phyloP scores from a whole-genome alignment of 306 rosid species.

The Castanospermum australe region DNA sequence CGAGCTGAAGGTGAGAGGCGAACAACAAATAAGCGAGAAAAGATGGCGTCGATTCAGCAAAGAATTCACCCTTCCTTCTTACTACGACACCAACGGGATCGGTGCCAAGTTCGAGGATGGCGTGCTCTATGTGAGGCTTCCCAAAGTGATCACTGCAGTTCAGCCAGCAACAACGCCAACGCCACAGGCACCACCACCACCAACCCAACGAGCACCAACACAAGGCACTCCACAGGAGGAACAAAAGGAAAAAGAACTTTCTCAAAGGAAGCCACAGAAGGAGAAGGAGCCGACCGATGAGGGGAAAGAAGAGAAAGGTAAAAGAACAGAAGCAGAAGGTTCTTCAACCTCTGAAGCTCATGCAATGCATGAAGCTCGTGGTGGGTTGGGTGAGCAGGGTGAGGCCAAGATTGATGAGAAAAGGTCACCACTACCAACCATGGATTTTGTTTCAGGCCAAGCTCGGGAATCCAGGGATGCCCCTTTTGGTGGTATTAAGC shows the following conservation, averaged over 20 bases:
- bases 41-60: slow-evolving; percentile 44
- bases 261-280: neutral
- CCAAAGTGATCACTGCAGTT: slow-evolving; percentile 6
- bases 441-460: too few relatives aligned
- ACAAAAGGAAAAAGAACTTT: neutral
- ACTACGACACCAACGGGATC: slow-evolving; percentile 27
- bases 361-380: neutral
- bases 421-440: too few relatives aligned
- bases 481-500: slow-evolving; percentile 1
- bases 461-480: neutral
- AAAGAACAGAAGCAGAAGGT: neutral
- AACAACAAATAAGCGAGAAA: slow-evolving; percentile 17
- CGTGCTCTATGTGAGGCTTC: slow-evolving; percentile 35
- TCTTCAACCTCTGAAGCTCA: neutral
- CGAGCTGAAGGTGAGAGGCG: slow-evolving; percentile 36
- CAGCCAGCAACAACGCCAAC: neutral
- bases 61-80: slow-evolving; percentile 32
- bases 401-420: neutral
- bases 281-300: neutral
- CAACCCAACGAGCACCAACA: neutral
- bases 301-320: neutral
- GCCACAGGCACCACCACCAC: neutral
- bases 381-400: neutral
- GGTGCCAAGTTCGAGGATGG: slow-evolving; percentile 42
- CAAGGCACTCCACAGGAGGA: neutral